These are phyloP conservation scores for Oehlia diaphana DNA, from an alignment of 192 early-diverging fungal species.

Conservation along the genomic window DNA sequence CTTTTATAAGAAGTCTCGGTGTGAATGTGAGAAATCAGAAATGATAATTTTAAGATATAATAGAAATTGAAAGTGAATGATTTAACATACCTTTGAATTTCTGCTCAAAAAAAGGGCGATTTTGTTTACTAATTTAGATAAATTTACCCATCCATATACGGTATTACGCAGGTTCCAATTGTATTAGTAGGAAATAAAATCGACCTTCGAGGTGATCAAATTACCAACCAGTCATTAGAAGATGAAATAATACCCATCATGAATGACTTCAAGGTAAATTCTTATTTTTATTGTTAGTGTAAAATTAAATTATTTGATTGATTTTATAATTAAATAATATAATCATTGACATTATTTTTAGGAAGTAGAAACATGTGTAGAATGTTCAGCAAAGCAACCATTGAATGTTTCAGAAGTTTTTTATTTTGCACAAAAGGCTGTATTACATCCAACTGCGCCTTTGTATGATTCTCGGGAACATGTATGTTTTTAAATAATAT, in stretches of 20 bases:
- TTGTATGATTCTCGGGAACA: constrained; percentile 96
- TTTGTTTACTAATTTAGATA: constrained; percentile 12
- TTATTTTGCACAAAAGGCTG: constrained; percentile 99
- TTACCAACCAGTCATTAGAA: constrained; percentile 83
- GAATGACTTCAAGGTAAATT: constrained; percentile 92
- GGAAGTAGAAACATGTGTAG: constrained; percentile 98
- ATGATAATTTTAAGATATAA: background rate
- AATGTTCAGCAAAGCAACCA: constrained; percentile 95
- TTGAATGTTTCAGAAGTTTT: constrained; percentile 99
- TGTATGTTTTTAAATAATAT: constrained; percentile 40
- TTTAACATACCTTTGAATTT: constrained; percentile 14
- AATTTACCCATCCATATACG: background rate
- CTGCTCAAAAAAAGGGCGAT: background rate
- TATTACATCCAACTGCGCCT: constrained; percentile 94
- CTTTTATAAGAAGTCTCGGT: constrained; percentile 87
- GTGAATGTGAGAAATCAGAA: constrained; percentile 68
- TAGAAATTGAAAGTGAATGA: background rate
- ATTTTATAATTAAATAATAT: background rate
- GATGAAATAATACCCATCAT: constrained; percentile 97
- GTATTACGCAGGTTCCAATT: constrained; percentile 72
- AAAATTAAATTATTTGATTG: background rate
- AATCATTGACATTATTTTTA: constrained; percentile 33
- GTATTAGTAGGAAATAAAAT: constrained; percentile 94
- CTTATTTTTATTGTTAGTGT: background rate
- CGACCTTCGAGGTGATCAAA: constrained; percentile 81